Conservation (phyloP, 139 green algal genomes). For the Chlamydomonas schloesseri region DNA sequence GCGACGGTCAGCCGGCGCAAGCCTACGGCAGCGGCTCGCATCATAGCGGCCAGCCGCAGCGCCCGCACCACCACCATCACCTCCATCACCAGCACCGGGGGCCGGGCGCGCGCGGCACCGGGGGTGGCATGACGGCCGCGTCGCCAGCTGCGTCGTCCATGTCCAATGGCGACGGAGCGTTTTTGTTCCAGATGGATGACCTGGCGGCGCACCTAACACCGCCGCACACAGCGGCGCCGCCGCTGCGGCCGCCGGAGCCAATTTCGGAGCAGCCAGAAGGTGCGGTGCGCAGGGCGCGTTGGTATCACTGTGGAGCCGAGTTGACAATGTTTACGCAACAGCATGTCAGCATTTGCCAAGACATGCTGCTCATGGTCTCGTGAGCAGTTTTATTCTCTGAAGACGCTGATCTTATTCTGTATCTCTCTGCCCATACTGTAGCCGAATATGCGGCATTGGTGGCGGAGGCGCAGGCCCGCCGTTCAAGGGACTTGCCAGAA, state of each 20-base stretch:
- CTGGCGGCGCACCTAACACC: neutral
- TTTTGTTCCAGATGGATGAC: conserved; percentile 43
- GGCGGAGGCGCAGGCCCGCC: neutral
- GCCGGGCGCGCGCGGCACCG: neutral
- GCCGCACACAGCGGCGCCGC: neutral
- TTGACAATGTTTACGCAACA: too few species aligned
- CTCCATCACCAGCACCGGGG: neutral
- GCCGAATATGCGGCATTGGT: conserved; percentile 10
- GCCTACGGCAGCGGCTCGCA: neutral
- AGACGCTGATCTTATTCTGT: neutral
- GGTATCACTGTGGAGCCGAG: neutral
- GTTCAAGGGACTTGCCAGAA: too few species aligned
- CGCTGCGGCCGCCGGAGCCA: neutral
- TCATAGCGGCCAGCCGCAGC: neutral
- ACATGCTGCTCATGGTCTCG: too few species aligned
- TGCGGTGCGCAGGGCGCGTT: neutral
- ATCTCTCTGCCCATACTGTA: neutral
- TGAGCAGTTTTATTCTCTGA: too few species aligned
- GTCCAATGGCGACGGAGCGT: neutral
- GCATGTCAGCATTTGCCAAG: too few species aligned
- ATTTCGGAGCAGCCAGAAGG: conserved; percentile 41
- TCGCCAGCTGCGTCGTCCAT: conserved; percentile 23
- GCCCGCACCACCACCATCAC: neutral
- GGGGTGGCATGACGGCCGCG: neutral
- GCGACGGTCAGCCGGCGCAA: neutral